Evolutionary conservation across 1,284 basidiomycete genomes (phyloP).

Genomic region (Trichosporon sp.): DNA sequence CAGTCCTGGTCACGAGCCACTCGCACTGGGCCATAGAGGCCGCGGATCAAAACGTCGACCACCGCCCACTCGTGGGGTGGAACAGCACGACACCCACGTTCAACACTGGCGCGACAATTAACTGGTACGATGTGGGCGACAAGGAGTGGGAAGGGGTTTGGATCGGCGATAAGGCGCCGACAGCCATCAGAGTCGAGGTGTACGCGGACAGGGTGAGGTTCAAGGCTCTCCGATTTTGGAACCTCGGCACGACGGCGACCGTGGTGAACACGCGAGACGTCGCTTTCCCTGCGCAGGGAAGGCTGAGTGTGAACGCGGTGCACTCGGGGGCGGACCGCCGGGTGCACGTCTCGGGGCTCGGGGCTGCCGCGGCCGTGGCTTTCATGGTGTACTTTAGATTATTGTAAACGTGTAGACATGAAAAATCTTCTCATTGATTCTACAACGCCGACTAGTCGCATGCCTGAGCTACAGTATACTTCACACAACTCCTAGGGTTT

Average conservation of each 20-base stretch:
- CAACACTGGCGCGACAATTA: slow-evolving; percentile 21
- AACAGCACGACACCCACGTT: slow-evolving; percentile 4
- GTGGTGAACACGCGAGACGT: background rate
- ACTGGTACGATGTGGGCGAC: background rate
- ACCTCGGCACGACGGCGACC: background rate
- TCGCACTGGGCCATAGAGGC: slow-evolving; percentile 21
- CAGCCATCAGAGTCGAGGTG: background rate
- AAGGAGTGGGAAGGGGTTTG: background rate
- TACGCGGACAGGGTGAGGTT: slow-evolving; percentile 19
- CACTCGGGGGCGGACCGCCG: background rate
- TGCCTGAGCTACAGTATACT: no score
- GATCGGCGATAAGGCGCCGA: background rate
- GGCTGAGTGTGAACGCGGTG: background rate
- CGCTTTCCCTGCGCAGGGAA: background rate
- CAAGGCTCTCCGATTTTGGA: slow-evolving; percentile 1
- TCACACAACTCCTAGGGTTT: no score
- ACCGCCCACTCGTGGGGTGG: slow-evolving; percentile 4
- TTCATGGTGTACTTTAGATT: no score
- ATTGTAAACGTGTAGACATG: no score
- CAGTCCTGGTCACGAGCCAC: slow-evolving; percentile 11
- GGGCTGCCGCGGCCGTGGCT: no score
- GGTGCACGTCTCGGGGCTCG: no score
- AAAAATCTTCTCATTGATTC: no score
- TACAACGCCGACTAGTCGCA: no score
- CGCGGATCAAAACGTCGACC: slow-evolving; percentile 15